phyloP scores from a whole-genome alignment of 2,329 filamentous ascomycete genomes.

The Aquanectria penicillioides region DNA sequence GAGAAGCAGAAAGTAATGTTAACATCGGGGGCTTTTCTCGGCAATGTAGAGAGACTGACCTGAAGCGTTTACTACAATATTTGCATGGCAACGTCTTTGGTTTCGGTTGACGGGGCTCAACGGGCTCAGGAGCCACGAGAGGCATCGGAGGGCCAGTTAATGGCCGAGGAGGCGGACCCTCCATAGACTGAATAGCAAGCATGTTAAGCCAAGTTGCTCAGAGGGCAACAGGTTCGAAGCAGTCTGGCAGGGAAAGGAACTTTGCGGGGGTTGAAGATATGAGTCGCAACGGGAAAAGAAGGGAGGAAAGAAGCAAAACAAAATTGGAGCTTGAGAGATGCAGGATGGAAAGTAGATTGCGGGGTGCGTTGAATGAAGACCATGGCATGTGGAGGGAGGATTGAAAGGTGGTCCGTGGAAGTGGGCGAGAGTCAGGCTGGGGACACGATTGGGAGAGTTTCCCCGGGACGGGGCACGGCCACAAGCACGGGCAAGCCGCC shows the following conservation, averaged over 20 bases:
- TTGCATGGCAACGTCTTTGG: constrained; percentile 71
- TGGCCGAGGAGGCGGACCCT: constrained; percentile 52
- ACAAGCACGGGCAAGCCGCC: constrained; percentile 34
- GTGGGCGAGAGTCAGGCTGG: constrained; percentile 24
- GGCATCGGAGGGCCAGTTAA: constrained; percentile 38
- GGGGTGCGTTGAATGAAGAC: constrained; percentile 41
- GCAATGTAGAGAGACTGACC: constrained; percentile 53
- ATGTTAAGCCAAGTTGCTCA: constrained; percentile 49
- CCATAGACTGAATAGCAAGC: constrained; percentile 64
- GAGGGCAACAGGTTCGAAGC: constrained; percentile 29
- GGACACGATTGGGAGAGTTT: constrained; percentile 13
- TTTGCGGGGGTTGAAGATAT: constrained; percentile 32
- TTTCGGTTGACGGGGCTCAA: constrained; percentile 65
- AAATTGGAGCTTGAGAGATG: constrained; percentile 43
- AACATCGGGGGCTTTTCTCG: constrained; percentile 26
- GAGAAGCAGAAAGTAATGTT: constrained; percentile 30
- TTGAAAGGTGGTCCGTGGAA: constrained; percentile 39
- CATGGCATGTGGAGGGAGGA: constrained; percentile 42
- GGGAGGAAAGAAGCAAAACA: constrained; percentile 33
- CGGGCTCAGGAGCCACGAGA: constrained; percentile 54
- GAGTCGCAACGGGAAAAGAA: constrained; percentile 30
- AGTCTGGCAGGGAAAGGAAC: constrained; percentile 18
- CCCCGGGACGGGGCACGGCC: constrained; percentile 22
- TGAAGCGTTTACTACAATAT: constrained; percentile 71
- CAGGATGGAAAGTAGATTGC: constrained; percentile 40